These are phyloP conservation scores for Oropetium thomaeum DNA, from an alignment of 176 grass and related monocot species.

Conservation along the genomic window DNA sequence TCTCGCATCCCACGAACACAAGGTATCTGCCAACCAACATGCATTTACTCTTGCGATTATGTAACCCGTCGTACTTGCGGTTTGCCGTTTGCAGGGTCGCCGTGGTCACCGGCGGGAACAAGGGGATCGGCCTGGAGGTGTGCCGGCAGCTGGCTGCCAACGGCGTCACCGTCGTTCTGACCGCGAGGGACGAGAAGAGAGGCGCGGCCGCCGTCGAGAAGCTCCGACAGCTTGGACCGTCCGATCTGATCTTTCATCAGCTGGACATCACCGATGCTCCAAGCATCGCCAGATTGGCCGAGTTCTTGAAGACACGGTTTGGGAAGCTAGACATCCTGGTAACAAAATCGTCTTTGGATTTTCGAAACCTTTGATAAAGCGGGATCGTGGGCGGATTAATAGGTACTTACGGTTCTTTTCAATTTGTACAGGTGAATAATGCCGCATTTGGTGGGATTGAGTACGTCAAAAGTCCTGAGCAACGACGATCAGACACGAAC, in stretches of 20 bases:
- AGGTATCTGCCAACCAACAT: no score
- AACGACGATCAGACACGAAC: no score
- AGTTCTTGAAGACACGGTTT: slow-evolving; percentile 32
- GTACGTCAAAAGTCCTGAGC: neutral
- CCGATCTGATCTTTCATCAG: slow-evolving; percentile 42
- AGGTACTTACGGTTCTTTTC: no score
- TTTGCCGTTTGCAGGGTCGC: slow-evolving; percentile 42
- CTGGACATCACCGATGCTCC: slow-evolving; percentile 45
- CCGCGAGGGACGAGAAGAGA: slow-evolving; percentile 43
- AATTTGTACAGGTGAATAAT: neutral
- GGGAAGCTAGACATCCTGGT: no score
- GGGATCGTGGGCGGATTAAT: no score
- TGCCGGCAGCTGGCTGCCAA: slow-evolving; percentile 46
- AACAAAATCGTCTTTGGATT: no score
- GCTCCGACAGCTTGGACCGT: slow-evolving; percentile 1
- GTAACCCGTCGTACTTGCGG: no score
- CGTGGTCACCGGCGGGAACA: slow-evolving; percentile 64
- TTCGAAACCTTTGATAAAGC: no score
- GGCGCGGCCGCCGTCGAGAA: slow-evolving; percentile 36
- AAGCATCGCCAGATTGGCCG: slow-evolving; percentile 24
- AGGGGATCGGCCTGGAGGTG: slow-evolving; percentile 58
- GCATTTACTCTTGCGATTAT: no score
- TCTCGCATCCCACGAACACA: no score
- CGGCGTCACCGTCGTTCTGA: slow-evolving; percentile 52
- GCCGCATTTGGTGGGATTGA: neutral